A percentile compares a stretch with the other conserved stretches of the same genome.
phyloP scores from a whole-genome alignment of 768 basidiomycete genomes.

The Hygrophoropsis aurantiaca region DNA sequence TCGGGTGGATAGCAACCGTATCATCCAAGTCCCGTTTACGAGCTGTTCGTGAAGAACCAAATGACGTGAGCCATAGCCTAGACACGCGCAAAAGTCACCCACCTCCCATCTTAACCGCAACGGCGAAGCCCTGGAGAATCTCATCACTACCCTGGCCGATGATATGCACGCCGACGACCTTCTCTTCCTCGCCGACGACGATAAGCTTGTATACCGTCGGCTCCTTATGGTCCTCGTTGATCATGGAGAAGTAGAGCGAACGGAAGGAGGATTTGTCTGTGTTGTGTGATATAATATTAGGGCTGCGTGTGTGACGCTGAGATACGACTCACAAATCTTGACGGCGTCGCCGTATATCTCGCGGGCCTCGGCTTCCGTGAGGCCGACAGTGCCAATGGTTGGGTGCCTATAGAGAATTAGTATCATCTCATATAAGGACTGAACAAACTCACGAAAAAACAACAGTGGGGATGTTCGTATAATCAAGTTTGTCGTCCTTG shows the following conservation, averaged over 20 bases:
- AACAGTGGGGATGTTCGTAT: conserved; percentile 90
- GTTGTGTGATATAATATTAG: not conserved
- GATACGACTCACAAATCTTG: conserved; percentile 76
- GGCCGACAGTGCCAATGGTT: conserved; percentile 90
- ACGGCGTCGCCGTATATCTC: conserved; percentile 85
- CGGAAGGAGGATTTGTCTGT: conserved; percentile 80
- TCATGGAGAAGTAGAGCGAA: conserved; percentile 90
- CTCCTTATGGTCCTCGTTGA: conserved; percentile 88
- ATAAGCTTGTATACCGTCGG: conserved; percentile 94
- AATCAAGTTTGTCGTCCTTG: conserved; percentile 85
- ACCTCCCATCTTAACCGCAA: conserved; percentile 97
- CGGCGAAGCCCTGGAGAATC: conserved; percentile 91
- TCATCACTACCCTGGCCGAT: conserved; percentile 93
- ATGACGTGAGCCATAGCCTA: not conserved
- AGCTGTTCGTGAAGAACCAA: conserved; percentile 37
- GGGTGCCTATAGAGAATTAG: conserved; percentile 65
- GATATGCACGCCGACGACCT: conserved; percentile 94
- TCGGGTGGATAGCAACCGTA: conserved; percentile 91
- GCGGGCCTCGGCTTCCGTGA: conserved; percentile 89
- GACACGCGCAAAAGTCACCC: conserved; percentile 16
- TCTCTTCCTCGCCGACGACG: conserved; percentile 84
- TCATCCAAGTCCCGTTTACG: conserved; percentile 82
- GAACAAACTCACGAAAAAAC: conserved; percentile 83
- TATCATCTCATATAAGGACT: conserved; percentile 4
- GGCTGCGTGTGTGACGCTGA: conserved; percentile 1